Conservation (phyloP, 139 green algal genomes). For the Chlorella sp. region DNA sequence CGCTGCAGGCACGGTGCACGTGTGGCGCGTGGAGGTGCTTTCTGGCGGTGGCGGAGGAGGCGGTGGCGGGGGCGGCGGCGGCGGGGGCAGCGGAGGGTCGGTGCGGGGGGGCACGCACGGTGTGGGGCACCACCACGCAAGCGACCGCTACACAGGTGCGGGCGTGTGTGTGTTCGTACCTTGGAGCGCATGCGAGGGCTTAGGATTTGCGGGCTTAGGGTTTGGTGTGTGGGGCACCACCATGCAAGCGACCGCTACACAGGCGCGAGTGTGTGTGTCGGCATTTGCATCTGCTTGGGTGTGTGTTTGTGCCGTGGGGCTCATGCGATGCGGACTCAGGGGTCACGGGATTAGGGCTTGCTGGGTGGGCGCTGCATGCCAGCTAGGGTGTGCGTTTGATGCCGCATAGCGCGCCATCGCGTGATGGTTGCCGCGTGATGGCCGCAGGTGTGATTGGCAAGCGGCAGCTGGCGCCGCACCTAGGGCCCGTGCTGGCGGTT, state of each 20-base stretch:
- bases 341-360: too few species aligned
- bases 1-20: conserved; percentile 64
- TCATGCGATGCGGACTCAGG: too few species aligned
- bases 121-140: neutral
- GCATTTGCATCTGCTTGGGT: too few species aligned
- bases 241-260: neutral
- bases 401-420: too few species aligned
- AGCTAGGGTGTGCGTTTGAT: too few species aligned
- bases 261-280: too few species aligned
- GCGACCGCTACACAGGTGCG: conserved; percentile 1
- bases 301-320: too few species aligned
- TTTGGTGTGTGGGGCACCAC: conserved; percentile 1
- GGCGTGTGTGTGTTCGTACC: too few species aligned
- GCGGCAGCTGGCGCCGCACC: conserved; percentile 30
- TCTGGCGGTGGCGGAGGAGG: neutral
- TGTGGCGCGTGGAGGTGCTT: conserved; percentile 78
- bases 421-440: too few species aligned
- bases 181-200: too few species aligned
- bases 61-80: neutral
- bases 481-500: conserved; percentile 57
- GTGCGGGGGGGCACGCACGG: neutral
- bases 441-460: conserved; percentile 29
- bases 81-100: neutral
- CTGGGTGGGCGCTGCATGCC: too few species aligned
- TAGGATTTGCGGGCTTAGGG: too few species aligned